A percentile compares a stretch with the other conserved stretches of the same genome.
Conservation (phyloP, 345 rosid genomes). For the Lepidium aucheri region DNA sequence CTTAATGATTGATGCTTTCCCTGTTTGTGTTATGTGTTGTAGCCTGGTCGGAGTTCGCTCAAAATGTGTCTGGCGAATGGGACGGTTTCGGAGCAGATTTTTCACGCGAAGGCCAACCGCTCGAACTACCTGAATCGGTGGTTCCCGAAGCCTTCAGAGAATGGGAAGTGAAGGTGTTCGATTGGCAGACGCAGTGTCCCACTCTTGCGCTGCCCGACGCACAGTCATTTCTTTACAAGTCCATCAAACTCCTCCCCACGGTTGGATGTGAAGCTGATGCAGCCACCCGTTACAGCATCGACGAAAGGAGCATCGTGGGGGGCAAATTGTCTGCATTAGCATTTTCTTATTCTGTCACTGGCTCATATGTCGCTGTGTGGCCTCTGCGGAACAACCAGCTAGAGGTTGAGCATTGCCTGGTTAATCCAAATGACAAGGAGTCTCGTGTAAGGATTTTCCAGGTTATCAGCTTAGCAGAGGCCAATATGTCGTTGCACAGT, state of each 20-base stretch:
- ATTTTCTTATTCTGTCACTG: conserved; percentile 64
- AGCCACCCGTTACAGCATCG: conserved; percentile 60
- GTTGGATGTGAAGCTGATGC: conserved; percentile 99
- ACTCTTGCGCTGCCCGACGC: conserved; percentile 56
- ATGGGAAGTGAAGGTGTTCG: conserved; percentile 93
- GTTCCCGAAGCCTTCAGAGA: conserved; percentile 93
- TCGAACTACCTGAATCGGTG: conserved; percentile 73
- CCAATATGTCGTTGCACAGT: conserved; percentile 32
- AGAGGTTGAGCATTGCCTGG: conserved; percentile 79
- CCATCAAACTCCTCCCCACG: conserved; percentile 81
- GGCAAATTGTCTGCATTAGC: conserved; percentile 27
- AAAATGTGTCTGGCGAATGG: conserved; percentile 87
- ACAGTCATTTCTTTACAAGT: conserved; percentile 40
- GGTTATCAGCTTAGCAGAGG: conserved; percentile 32
- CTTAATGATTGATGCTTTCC: not conserved
- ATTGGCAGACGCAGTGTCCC: conserved; percentile 99
- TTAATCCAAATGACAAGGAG: conserved; percentile 68
- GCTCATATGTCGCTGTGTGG: conserved; percentile 76
- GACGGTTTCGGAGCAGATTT: conserved; percentile 94
- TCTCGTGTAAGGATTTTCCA: conserved; percentile 75
- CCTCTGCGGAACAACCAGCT: conserved; percentile 32
- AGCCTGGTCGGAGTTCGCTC: conserved; percentile 75
- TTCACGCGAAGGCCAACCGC: conserved; percentile 52
- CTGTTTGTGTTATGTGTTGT: not conserved
- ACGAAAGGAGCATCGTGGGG: conserved; percentile 42